Evolutionary conservation across 1,139 yeast species (phyloP), one percentile per base, ranked within the genome.

Genomic region (Geotrichum fermentans): DNA sequence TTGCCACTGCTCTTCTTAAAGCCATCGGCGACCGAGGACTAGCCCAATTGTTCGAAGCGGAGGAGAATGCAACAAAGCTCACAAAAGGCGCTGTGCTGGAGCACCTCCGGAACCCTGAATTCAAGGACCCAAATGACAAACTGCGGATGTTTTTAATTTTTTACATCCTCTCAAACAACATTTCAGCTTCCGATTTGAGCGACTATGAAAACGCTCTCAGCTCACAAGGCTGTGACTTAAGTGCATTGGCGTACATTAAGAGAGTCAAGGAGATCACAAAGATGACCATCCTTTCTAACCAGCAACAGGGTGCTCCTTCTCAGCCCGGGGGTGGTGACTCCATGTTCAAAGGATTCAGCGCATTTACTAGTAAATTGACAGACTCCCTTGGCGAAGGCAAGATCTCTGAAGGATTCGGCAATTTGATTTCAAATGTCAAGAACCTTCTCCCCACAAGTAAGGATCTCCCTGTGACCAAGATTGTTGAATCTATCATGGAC

Each of bases 41-140:
- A 58, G 98, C 94, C 60, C 81, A 89, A 54, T 85, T 89, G 60
- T 92, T 90, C 64, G 97, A 92, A 67, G 80, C 94, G 53, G 99
- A 92, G 68, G 97, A 92, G 53, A 69, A 71, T 20, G 70, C 73
- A 3, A 58, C 67, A 14, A 62, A 68, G 26, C 72, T 67, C 51
- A 68, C 83, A 17, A 78, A 79, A 56, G 73, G 75, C 21, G 55
- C 63, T n/a, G 62, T 72, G 30, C 59, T 73, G 42, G 73, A 71
- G 43, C 62, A 66, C n/a, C 63, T 72, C 52, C 66, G 68, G 39
- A 70, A 70, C 55, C 58, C 67, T 3, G 68, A 67, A 43, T 61
- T 67, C 17, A 68, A 69, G 36, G 83, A 84, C 53, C 71, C 85
- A 10, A 70, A 72, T 28, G 98, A 92, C 67, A 92, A 90, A 68